Conservation (phyloP, 2,329 filamentous ascomycete species). For the Botrytis fabae region DNA sequence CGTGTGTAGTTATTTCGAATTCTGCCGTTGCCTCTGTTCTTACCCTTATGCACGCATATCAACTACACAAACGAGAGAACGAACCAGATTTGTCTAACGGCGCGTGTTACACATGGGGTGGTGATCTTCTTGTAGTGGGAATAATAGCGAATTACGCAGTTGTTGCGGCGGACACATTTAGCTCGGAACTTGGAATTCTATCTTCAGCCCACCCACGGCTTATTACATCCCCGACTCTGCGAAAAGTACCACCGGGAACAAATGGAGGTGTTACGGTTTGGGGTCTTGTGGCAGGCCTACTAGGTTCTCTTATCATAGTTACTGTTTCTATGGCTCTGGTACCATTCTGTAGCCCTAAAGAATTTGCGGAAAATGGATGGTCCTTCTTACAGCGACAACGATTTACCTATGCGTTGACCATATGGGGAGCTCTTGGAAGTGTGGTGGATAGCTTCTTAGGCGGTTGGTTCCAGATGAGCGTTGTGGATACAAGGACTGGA, state of each 20-base stretch:
- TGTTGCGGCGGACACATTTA: conserved; percentile 90
- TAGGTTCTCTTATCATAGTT: conserved; percentile 70
- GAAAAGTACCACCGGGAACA: conserved; percentile 82
- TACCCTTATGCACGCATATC: conserved; percentile 58
- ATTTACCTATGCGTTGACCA: conserved; percentile 57
- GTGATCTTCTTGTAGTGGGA: conserved; percentile 63
- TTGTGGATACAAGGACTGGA: conserved; percentile 78
- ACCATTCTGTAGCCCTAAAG: conserved; percentile 58
- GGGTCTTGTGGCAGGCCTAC: conserved; percentile 71
- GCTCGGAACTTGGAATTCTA: conserved; percentile 91
- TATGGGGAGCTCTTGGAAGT: conserved; percentile 77
- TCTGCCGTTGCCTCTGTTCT: conserved; percentile 74
- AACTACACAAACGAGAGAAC: conserved; percentile 52
- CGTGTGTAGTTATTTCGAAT: conserved; percentile 71
- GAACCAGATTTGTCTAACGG: conserved; percentile 28
- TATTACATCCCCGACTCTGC: conserved; percentile 76
- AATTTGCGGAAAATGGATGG: conserved; percentile 47
- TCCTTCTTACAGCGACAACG: conserved; percentile 52
- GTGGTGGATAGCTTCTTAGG: conserved; percentile 86
- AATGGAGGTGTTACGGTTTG: conserved; percentile 85
- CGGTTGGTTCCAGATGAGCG: conserved; percentile 79
- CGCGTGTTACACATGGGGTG: conserved; percentile 58
- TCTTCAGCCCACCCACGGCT: conserved; percentile 74
- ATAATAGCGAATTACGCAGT: conserved; percentile 85
- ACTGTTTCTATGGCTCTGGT: conserved; percentile 64